phyloP scores from a whole-genome alignment of 108 stramenopile species.

The Aurantiochytrium sp. region DNA sequence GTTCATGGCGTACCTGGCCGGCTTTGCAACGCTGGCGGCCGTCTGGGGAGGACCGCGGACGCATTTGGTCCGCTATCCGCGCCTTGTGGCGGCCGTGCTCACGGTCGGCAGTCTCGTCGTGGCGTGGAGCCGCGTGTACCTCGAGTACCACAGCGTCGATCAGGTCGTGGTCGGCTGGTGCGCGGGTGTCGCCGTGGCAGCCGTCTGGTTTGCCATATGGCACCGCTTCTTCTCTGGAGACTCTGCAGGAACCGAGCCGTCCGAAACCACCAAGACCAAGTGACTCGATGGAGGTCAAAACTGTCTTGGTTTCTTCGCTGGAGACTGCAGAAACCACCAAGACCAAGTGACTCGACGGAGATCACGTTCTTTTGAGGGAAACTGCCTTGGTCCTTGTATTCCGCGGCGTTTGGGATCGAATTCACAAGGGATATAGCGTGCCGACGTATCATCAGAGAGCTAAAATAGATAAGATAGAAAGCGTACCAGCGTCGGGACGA shows the following conservation, averaged over 20 bases:
- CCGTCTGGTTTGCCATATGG: slow-evolving; percentile 38
- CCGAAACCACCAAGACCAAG: not conserved
- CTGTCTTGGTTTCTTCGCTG: too few species aligned
- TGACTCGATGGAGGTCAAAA: too few species aligned
- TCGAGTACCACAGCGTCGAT: slow-evolving; percentile 44
- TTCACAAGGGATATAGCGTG: too few species aligned
- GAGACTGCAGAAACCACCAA: too few species aligned
- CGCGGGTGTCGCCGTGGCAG: slow-evolving; percentile 32
- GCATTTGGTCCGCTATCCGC: not conserved
- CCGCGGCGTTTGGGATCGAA: too few species aligned
- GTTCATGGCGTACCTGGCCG: slow-evolving; percentile 46
- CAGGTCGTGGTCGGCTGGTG: slow-evolving; percentile 49
- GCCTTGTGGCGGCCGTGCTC: not conserved
- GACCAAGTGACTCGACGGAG: too few species aligned
- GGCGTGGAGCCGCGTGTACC: slow-evolving; percentile 42
- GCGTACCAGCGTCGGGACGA: too few species aligned
- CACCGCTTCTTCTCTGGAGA: not conserved
- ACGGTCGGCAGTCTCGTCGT: not conserved
- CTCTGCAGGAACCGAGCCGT: not conserved
- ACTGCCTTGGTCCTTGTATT: too few species aligned
- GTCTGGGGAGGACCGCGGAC: not conserved
- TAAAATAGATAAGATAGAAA: too few species aligned
- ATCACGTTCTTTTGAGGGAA: too few species aligned
- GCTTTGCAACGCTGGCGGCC: slow-evolving; percentile 34
- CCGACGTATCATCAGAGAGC: too few species aligned